phyloP scores from a whole-genome alignment of 2,329 filamentous ascomycete species.

The Davidsoniella virescens region DNA sequence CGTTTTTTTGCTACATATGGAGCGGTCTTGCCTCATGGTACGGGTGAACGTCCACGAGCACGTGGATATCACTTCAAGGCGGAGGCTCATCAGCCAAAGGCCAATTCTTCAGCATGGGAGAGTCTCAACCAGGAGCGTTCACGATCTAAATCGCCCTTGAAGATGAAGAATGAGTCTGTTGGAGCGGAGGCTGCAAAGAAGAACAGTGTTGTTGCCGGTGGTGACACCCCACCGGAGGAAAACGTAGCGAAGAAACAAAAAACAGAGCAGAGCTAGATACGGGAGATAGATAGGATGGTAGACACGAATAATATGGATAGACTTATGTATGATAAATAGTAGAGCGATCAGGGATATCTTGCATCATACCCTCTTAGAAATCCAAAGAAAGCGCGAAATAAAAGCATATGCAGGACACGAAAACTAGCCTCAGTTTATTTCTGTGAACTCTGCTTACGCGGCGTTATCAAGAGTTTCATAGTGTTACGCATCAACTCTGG shows the following conservation, averaged over 20 bases:
- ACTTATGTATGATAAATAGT: too few species aligned
- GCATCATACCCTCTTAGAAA: neutral
- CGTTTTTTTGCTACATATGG: slow-evolving; percentile 44
- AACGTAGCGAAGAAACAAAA: slow-evolving; percentile 8
- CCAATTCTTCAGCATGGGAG: slow-evolving; percentile 52
- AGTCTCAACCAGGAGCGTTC: slow-evolving; percentile 24
- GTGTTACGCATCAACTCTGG: slow-evolving; percentile 62
- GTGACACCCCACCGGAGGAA: neutral
- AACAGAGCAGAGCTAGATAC: neutral
- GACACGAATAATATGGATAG: too few species aligned
- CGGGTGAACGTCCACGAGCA: slow-evolving; percentile 61
- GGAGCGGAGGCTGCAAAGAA: too few species aligned
- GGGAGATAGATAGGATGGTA: too few species aligned
- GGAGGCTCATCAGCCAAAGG: slow-evolving; percentile 46
- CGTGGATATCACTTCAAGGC: slow-evolving; percentile 72
- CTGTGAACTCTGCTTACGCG: slow-evolving; percentile 18
- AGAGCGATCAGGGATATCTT: too few species aligned
- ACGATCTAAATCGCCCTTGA: neutral
- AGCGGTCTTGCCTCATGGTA: slow-evolving; percentile 52
- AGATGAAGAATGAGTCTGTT: too few species aligned
- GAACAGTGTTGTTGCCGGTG: neutral
- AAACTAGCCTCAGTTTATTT: neutral
- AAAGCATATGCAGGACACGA: neutral
- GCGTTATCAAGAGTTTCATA: slow-evolving; percentile 55
- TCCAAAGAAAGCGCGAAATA: slow-evolving; percentile 1